Conservation (phyloP, 2,329 filamentous ascomycete species). For the Pseudopyrenochaeta lycopersici region DNA sequence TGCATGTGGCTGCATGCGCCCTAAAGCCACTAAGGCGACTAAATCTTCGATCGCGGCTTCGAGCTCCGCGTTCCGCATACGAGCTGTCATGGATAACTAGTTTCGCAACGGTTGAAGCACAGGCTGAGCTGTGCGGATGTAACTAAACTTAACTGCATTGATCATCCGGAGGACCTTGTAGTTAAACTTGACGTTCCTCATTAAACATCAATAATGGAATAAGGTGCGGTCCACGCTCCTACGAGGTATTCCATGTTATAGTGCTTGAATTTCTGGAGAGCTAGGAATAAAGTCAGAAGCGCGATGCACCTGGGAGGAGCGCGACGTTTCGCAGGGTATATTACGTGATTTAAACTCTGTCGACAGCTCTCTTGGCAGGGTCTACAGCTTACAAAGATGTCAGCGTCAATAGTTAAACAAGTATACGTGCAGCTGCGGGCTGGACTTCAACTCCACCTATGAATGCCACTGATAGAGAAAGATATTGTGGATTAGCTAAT, state of each 20-base stretch:
- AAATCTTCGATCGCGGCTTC: background rate
- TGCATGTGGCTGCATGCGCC: no score
- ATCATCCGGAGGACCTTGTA: background rate
- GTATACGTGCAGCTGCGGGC: background rate
- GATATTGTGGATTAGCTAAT: background rate
- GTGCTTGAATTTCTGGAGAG: background rate
- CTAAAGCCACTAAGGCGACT: background rate
- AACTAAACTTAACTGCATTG: background rate
- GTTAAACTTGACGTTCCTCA: background rate
- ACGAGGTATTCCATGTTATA: background rate
- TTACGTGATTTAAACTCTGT: background rate
- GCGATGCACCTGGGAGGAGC: background rate
- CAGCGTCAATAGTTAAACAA: background rate
- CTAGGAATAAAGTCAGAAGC: background rate
- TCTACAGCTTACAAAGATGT: background rate
- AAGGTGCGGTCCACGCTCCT: background rate
- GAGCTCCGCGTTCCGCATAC: background rate
- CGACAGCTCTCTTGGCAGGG: background rate
- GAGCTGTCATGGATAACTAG: background rate
- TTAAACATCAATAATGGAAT: background rate
- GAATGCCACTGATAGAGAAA: background rate
- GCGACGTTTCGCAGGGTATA: background rate
- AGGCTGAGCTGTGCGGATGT: background rate
- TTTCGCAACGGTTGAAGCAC: background rate
- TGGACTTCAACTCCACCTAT: background rate